phyloP scores from a whole-genome alignment of 2,329 filamentous ascomycete genomes.

The Metarhizium anisopliae region DNA sequence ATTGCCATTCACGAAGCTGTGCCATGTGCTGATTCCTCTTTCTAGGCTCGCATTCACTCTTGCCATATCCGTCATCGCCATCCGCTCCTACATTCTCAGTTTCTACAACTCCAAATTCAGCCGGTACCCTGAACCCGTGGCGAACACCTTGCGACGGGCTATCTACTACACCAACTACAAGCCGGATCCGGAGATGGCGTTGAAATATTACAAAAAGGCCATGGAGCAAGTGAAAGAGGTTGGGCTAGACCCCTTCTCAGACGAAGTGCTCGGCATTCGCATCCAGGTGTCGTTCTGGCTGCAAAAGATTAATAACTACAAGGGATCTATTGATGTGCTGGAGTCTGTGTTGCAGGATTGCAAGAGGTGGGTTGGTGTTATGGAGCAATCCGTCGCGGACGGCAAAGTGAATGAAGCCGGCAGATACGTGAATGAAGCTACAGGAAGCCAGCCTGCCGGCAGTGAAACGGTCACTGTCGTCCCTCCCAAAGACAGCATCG shows the following conservation, averaged over 20 bases:
- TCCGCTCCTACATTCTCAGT: constrained; percentile 41
- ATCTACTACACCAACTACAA: constrained; percentile 78
- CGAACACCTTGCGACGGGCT: constrained; percentile 70
- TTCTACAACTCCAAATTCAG: constrained; percentile 49
- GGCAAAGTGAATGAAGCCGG: constrained; percentile 35
- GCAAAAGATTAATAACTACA: constrained; percentile 64
- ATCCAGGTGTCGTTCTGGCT: constrained; percentile 73
- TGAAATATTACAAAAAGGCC: constrained; percentile 77
- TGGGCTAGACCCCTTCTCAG: constrained; percentile 78
- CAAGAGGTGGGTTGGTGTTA: constrained; percentile 46
- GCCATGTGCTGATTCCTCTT: background rate
- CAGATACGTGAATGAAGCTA: constrained; percentile 15
- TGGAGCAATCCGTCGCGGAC: constrained; percentile 41
- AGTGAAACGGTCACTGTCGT: background rate
- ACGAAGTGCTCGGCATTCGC: constrained; percentile 84
- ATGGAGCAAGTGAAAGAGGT: constrained; percentile 63
- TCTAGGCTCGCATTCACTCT: constrained; percentile 20
- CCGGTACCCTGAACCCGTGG: constrained; percentile 58
- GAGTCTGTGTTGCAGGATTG: constrained; percentile 69
- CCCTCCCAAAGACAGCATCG: background rate
- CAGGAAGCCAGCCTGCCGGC: background rate
- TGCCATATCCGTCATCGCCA: constrained; percentile 20
- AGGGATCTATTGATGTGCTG: constrained; percentile 65
- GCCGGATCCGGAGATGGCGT: constrained; percentile 64
- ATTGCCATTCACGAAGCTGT: background rate